Conservation (phyloP, 106 monocot species). For the Dioscorea dumetorum region DNA sequence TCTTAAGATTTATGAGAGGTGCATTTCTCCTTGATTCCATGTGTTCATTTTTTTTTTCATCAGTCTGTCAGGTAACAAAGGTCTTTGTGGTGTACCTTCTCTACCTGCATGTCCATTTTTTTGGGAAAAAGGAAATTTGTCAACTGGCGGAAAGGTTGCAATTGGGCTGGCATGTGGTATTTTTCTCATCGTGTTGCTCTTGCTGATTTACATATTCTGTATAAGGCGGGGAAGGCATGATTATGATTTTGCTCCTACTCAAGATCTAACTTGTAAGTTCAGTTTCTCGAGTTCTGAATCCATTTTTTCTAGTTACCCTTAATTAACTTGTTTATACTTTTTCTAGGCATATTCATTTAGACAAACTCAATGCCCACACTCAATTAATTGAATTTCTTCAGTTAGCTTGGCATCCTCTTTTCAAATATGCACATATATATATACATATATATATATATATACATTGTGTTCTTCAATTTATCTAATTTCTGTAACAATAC, state of each 20-base stretch:
- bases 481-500: no score
- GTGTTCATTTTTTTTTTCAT: constrained; percentile 1
- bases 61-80: constrained; percentile 95
- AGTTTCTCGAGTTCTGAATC: not conserved
- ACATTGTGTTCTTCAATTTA: no score
- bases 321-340: no score
- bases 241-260: constrained; percentile 92
- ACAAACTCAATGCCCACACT: no score
- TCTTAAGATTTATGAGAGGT: no score
- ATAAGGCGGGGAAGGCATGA: constrained; percentile 64
- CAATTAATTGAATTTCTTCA: no score
- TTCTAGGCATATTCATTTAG: no score
- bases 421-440: no score
- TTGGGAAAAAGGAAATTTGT: constrained; percentile 72
- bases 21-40: not conserved
- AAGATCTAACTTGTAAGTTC: constrained; percentile 85
- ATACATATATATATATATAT: no score
- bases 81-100: constrained; percentile 93
- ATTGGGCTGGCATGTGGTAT: constrained; percentile 57
- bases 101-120: constrained; percentile 85
- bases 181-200: constrained; percentile 28
- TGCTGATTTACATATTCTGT: constrained; percentile 58
- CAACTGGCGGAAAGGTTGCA: constrained; percentile 71
- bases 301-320: no score
- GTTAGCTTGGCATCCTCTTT: no score